phyloP scores from a whole-genome alignment of 2,329 filamentous ascomycete species.

The Diaporthe sp. region DNA sequence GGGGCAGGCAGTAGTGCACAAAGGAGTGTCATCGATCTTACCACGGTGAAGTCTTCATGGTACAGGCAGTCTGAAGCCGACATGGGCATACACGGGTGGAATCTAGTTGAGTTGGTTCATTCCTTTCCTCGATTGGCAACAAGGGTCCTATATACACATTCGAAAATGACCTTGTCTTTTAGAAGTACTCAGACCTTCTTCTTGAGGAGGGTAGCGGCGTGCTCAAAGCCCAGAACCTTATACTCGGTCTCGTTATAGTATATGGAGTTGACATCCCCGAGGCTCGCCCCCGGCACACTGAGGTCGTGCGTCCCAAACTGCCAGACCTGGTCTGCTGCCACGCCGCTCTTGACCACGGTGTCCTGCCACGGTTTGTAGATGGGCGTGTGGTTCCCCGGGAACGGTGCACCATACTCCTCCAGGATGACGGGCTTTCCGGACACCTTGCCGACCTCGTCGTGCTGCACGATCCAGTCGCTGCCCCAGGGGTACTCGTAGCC shows the following conservation, averaged over 20 bases:
- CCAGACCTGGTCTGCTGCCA: slow-evolving; percentile 42
- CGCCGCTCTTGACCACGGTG: slow-evolving; percentile 36
- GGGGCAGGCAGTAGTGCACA: background rate
- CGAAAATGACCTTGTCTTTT: background rate
- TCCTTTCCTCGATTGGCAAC: background rate
- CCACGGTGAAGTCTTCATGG: background rate
- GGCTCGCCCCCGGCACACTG: slow-evolving; percentile 26
- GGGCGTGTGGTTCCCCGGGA: slow-evolving; percentile 38
- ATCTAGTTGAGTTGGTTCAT: background rate
- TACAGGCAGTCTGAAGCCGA: background rate
- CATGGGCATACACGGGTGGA: background rate
- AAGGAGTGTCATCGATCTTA: too few relatives aligned
- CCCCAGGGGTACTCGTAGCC: slow-evolving; percentile 40
- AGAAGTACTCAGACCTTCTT: slow-evolving; percentile 32
- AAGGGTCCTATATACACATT: background rate
- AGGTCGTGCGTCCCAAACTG: slow-evolving; percentile 40
- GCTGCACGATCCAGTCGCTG: slow-evolving; percentile 38
- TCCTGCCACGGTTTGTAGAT: slow-evolving; percentile 41
- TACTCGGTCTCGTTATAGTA: slow-evolving; percentile 40
- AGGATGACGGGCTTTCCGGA: slow-evolving; percentile 41
- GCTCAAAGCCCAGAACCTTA: slow-evolving; percentile 29
- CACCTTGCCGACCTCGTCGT: slow-evolving; percentile 34
- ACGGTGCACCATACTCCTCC: slow-evolving; percentile 41
- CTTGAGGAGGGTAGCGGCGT: slow-evolving; percentile 35
- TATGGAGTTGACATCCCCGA: slow-evolving; percentile 38